Base-by-base conservation (phyloP, 805 yeast genomes). In the Candida anglica region DNA sequence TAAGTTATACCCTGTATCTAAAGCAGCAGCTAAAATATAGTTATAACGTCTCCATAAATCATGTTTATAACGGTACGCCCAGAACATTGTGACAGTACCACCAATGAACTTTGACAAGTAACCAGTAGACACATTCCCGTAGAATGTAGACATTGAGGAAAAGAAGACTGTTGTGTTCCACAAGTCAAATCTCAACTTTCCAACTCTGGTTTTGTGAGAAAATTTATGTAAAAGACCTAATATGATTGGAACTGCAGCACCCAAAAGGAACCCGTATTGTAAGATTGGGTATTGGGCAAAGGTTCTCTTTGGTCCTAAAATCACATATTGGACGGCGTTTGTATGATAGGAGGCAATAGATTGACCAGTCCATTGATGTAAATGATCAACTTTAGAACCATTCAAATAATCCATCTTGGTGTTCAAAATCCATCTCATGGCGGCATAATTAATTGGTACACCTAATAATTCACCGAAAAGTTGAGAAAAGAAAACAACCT, bases 291-390 rank as follows among this genome's bases (percentile, higher is more conserved):
- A 71, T 28, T 64, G 49, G n/a, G 46, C 46, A 38, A 72, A 72
- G 4, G 72, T 50, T 19, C 66, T 49, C n/a, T 51, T 44, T 0
- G 77, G 77, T 0, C 77, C 77, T 32, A 72, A 49, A 1, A 72
- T 56, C n/a, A 71, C 75, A 39, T 72, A 72, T 40, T 69, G 75
- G 20, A 71, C 61, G 8, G 77, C 71, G 43, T 71, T 72, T n/a
- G 73, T 64, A 43, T 71, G 69, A 38, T 56, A 60, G 13, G 58
- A 50, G 21, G 59, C 52, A 20, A 72, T 56, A 5, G 55, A 39
- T 40, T 72, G 76, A 2, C 73, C 77, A 2, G 75, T 71, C 77
- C 77, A 72, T 44, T 72, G 77, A 38, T 68, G 70, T 17, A 71
- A 50, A 1, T 75, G 72, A 44, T 72, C 77, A 1, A 36, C 46